phyloP scores from a whole-genome alignment of 768 basidiomycete genomes.

The Lanmaoa pseudosensibilis region DNA sequence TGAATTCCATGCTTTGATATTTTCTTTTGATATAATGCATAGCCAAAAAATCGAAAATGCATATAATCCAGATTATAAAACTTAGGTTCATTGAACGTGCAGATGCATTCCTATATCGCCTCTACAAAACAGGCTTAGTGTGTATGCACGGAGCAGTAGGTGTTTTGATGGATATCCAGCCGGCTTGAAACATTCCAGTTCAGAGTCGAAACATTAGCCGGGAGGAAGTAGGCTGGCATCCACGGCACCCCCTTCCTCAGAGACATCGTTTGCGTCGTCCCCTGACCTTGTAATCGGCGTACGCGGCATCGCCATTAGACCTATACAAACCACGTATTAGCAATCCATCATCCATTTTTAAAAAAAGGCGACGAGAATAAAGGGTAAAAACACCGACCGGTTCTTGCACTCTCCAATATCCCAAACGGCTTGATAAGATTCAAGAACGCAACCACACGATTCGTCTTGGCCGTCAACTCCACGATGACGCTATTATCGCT shows the following conservation, averaged over 20 bases:
- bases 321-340: conserved; percentile 38
- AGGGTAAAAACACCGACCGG: conserved; percentile 54
- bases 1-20: too few relatives aligned
- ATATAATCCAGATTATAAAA: background rate
- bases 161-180: background rate
- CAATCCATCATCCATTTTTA: background rate
- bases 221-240: conserved; percentile 94
- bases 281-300: conserved; percentile 72
- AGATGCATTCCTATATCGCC: background rate
- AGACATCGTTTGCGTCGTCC: conserved; percentile 57
- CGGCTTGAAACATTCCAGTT: too few relatives aligned
- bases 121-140: background rate
- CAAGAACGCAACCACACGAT: conserved; percentile 90
- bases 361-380: background rate
- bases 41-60: too few relatives aligned
- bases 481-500: conserved; percentile 94
- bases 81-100: background rate
- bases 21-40: background rate
- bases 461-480: conserved; percentile 91
- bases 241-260: conserved; percentile 57
- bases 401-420: conserved; percentile 90
- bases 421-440: conserved; percentile 91
- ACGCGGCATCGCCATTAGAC: conserved; percentile 97
- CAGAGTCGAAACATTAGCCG: conserved; percentile 50
- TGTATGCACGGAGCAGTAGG: background rate